Percentiles rank a stretch among this genome's conserved stretches.
These are phyloP conservation scores for Suhomyces sp. DNA, from an alignment of 805 yeast species.

Conservation along the genomic window DNA sequence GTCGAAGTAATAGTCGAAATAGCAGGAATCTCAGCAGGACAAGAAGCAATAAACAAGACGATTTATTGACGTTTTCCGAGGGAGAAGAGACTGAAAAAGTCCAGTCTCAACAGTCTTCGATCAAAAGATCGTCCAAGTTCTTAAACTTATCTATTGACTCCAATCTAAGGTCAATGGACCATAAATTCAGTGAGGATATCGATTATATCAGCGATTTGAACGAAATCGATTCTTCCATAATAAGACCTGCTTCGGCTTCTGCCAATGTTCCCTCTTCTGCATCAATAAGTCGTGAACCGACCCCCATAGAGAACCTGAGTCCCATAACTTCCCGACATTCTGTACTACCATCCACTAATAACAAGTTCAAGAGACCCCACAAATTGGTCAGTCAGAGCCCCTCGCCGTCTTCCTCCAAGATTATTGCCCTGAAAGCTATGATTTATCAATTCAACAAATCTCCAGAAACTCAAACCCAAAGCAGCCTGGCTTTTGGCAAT, in stretches of 20 bases:
- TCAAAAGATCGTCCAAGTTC: slow-evolving; percentile 41
- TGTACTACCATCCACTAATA: slow-evolving; percentile 12
- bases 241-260: slow-evolving; percentile 1
- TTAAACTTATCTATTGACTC: slow-evolving; percentile 40
- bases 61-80: slow-evolving; percentile 2
- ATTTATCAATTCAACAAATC: slow-evolving; percentile 9
- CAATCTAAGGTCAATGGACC: slow-evolving; percentile 11
- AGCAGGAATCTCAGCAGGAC: not conserved
- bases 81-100: slow-evolving; percentile 8
- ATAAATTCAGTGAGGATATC: slow-evolving; percentile 14
- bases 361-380: slow-evolving; percentile 44
- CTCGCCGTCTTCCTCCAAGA: slow-evolving; percentile 29
- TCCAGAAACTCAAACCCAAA: not conserved
- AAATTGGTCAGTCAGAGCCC: slow-evolving; percentile 43
- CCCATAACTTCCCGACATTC: slow-evolving; percentile 11
- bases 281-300: slow-evolving; percentile 8
- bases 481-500: not conserved
- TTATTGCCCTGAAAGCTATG: slow-evolving; percentile 7
- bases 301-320: slow-evolving; percentile 10
- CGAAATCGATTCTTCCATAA: slow-evolving; percentile 21
- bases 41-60: slow-evolving; percentile 2
- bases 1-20: not conserved
- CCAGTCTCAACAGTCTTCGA: slow-evolving; percentile 21
- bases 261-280: slow-evolving; percentile 2
- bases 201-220: slow-evolving; percentile 24